These are phyloP conservation scores for Leccinum cinnamomeum DNA, from an alignment of 1,284 basidiomycete species.

Conservation along the genomic window DNA sequence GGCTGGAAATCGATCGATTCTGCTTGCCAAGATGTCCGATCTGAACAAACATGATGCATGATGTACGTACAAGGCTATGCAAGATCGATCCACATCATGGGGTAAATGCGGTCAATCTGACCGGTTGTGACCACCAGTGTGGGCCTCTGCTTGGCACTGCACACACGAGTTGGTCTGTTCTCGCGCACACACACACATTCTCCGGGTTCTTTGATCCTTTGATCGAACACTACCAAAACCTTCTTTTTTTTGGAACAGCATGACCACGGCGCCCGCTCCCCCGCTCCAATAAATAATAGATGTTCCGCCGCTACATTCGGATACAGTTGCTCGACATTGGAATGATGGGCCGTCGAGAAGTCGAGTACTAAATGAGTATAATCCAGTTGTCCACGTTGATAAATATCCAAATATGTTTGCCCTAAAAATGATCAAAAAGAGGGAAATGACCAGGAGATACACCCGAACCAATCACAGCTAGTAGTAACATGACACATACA, in stretches of 20 bases:
- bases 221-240: not conserved
- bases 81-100: not conserved
- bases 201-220: not conserved
- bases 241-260: not conserved
- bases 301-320: not conserved
- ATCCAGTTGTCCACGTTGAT: not conserved
- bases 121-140: not conserved
- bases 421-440: not conserved
- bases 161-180: not conserved
- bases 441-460: too few relatives aligned
- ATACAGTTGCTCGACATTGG: not conserved
- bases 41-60: not conserved
- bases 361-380: not conserved
- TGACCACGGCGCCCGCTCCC: not conserved
- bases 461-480: too few relatives aligned
- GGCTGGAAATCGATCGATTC: not conserved
- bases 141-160: not conserved
- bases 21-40: not conserved
- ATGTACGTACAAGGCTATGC: not conserved
- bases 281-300: not conserved
- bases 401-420: not conserved
- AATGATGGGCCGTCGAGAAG: not conserved
- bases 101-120: not conserved
- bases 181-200: not conserved
- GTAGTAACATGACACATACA: not conserved